These are phyloP conservation scores for Backusella tarrabulga DNA, from an alignment of 192 early-diverging fungal species.

Conservation along the genomic window DNA sequence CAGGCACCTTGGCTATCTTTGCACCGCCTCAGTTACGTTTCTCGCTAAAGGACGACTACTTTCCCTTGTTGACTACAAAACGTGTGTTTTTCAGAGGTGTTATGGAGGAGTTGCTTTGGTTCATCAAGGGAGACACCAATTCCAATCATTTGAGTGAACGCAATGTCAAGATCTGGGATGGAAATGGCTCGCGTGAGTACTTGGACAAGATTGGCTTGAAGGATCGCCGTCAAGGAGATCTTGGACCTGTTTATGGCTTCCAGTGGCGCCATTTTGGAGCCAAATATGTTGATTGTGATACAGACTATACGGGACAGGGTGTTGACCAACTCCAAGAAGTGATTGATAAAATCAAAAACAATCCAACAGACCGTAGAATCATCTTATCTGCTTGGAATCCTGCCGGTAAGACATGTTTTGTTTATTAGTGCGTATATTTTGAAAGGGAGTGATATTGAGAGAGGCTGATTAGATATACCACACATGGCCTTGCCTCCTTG, in stretches of 20 bases:
- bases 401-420: constrained; percentile 52
- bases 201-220: constrained; percentile 81
- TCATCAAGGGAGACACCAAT: constrained; percentile 89
- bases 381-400: constrained; percentile 98
- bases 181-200: constrained; percentile 88
- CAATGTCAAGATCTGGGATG: constrained; percentile 82
- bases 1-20: constrained; percentile 77
- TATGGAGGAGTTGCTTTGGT: constrained; percentile 95
- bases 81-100: constrained; percentile 90
- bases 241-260: constrained; percentile 97
- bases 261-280: constrained; percentile 99
- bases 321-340: constrained; percentile 90
- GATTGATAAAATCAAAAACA: constrained; percentile 80
- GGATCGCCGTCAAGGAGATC: constrained; percentile 78
- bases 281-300: constrained; percentile 75
- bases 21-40: constrained; percentile 90
- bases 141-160: constrained; percentile 70
- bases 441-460: neutral
- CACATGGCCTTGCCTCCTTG: constrained; percentile 97
- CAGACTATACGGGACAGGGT: constrained; percentile 89
- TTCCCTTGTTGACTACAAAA: constrained; percentile 95
- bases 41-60: constrained; percentile 64
- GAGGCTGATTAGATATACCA: constrained; percentile 56
- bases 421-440: too few relatives aligned
- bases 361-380: constrained; percentile 89